Evolutionary conservation across 2,329 filamentous ascomycete genomes (phyloP), one percentile per base, ranked within the genome.

Genomic region (Xylariaceae sp.): DNA sequence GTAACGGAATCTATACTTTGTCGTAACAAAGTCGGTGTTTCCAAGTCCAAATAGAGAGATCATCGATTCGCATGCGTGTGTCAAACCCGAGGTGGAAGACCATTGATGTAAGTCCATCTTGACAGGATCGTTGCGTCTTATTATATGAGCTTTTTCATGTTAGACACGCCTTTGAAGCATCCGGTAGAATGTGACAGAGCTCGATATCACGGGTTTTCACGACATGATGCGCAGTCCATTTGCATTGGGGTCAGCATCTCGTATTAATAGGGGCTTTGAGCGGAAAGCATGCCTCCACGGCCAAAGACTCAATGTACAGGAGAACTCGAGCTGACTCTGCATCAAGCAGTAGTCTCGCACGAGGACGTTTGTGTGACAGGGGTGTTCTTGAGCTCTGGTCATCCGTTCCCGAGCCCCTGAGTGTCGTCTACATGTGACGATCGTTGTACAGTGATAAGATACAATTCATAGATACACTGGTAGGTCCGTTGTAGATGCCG

Each of bases 391-490:
- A n/a, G 49, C 53, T 11, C 45, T n/a, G 15, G 30, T 15, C 17
- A 13, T 17, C 30, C 10, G 17, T 49, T 52, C 15, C 30, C 18
- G 34, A 51, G 37, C 23, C 52, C 51, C 18, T 50, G 47, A 39
- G 39, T 51, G 15, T 49, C 35, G 50, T 48, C 50, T 44, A n/a
- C 58, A 56, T 56, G 13, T 42, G 30, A 49, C 58, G 54, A 44
- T 61, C 60, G 57, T 64, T 58, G 56, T 67, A 67, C 62, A 65
- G 56, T 61, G 49, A 56, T 69, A 67, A 63, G 52, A 58, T 68
- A 69, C 67, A 69, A 64, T 65, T 56, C 66, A 58, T 69, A 67
- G 49, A 60, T 68, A 66, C 65, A 66, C 59, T 63, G 58, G 52
- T 59, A 37, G 53, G 60, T 15, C 48, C 23, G 23, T 30, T 58